Evolutionary conservation across 805 yeast genomes (phyloP).

Genomic region (Yarrowia deformans): DNA sequence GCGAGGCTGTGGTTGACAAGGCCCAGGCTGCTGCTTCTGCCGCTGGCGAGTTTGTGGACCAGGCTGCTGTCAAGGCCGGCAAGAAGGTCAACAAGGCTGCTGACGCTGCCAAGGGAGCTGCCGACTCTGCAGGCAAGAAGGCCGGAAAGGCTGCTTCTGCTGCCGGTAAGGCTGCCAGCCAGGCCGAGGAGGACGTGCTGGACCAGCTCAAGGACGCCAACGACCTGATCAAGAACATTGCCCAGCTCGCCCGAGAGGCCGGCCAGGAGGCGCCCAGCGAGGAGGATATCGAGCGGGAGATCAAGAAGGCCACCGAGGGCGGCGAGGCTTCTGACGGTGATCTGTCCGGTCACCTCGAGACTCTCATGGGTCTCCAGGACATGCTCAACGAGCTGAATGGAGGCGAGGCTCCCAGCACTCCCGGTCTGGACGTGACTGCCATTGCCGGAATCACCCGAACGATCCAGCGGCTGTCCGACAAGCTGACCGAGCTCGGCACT

Average conservation of each 20-base stretch:
- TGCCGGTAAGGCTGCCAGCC: slow-evolving; percentile 35
- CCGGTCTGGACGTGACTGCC: slow-evolving; percentile 29
- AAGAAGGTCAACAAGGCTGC: slow-evolving; percentile 44
- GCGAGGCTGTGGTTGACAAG: not conserved
- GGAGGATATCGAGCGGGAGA: slow-evolving; percentile 10
- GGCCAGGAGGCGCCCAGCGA: slow-evolving; percentile 24
- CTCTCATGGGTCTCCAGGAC: slow-evolving; percentile 24
- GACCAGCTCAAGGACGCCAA: slow-evolving; percentile 37
- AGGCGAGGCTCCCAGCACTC: slow-evolving; percentile 1
- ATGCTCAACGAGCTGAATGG: slow-evolving; percentile 35
- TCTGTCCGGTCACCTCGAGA: slow-evolving; percentile 27
- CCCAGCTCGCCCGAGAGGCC: slow-evolving; percentile 12
- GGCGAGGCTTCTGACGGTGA: not conserved
- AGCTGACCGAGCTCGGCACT: slow-evolving; percentile 37
- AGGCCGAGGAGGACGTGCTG: slow-evolving; percentile 24
- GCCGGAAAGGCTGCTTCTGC: slow-evolving; percentile 47
- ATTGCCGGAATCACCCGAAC: slow-evolving; percentile 17
- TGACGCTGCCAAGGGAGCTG: not conserved
- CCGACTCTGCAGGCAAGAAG: slow-evolving; percentile 48
- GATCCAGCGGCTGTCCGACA: slow-evolving; percentile 33
- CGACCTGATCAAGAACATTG: slow-evolving; percentile 17
- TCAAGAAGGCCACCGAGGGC: slow-evolving; percentile 20
- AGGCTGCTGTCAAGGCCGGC: slow-evolving; percentile 29
- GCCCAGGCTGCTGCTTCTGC: slow-evolving; percentile 45
- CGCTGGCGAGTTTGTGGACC: slow-evolving; percentile 36